Percentiles rank a stretch among this genome's conserved stretches.
Conservation (phyloP, 2,329 filamentous ascomycete species). For the Talaromyces sp. region DNA sequence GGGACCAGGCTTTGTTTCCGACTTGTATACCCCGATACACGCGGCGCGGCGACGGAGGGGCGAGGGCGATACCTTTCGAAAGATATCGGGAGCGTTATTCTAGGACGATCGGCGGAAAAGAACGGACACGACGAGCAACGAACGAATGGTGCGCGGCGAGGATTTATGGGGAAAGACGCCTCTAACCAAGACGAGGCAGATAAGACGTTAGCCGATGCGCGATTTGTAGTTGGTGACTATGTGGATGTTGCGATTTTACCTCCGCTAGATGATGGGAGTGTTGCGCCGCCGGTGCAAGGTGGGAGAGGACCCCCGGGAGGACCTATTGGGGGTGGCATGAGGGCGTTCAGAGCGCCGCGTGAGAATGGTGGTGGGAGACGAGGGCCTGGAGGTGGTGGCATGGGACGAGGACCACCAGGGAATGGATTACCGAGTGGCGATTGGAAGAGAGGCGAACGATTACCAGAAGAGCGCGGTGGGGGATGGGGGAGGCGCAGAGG, state of each 20-base stretch:
- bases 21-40: constrained; percentile 76
- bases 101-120: constrained; percentile 51
- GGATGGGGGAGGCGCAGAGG: constrained; percentile 43
- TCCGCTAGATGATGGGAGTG: constrained; percentile 68
- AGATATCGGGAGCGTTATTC: constrained; percentile 77
- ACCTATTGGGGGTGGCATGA: constrained; percentile 40
- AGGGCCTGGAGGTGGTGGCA: constrained; percentile 29
- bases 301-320: constrained; percentile 43
- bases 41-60: constrained; percentile 37
- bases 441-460: constrained; percentile 48
- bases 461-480: constrained; percentile 38
- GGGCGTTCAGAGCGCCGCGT: constrained; percentile 35
- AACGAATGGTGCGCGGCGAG: constrained; percentile 33
- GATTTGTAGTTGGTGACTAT: constrained; percentile 87
- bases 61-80: constrained; percentile 68
- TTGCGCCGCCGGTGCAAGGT: constrained; percentile 60
- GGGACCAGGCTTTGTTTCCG: constrained; percentile 86
- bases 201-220: constrained; percentile 71
- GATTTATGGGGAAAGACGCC: constrained; percentile 44
- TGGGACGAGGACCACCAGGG: constrained; percentile 39
- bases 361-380: constrained; percentile 46
- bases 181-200: constrained; percentile 54
- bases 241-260: constrained; percentile 78
- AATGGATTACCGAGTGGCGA: constrained; percentile 45
- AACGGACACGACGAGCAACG: constrained; percentile 35